phyloP scores from a whole-genome alignment of 1,284 basidiomycete genomes.

The Ceratobasidium sp. region DNA sequence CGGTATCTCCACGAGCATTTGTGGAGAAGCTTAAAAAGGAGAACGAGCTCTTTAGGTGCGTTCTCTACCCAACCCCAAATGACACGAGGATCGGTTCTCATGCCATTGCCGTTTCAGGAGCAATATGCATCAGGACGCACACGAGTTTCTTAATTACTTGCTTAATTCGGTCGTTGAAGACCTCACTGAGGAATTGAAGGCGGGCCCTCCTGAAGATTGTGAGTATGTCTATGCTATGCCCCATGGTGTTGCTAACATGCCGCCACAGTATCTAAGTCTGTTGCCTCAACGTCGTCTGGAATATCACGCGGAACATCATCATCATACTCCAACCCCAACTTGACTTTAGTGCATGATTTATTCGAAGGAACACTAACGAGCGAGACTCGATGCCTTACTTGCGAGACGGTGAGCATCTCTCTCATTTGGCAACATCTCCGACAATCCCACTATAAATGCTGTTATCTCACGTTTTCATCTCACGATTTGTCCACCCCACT shows the following conservation, averaged over 20 bases:
- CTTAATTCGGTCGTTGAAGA: constrained; percentile 95
- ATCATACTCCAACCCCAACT: constrained; percentile 54
- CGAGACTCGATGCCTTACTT: constrained; percentile 96
- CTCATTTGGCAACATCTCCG: constrained; percentile 1
- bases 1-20: constrained; percentile 88
- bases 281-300: constrained; percentile 47
- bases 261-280: constrained; percentile 48
- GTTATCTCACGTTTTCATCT: constrained; percentile 39
- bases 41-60: constrained; percentile 78
- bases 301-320: constrained; percentile 42
- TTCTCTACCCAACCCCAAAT: not conserved
- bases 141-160: constrained; percentile 96
- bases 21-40: constrained; percentile 91
- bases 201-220: constrained; percentile 34
- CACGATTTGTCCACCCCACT: not conserved
- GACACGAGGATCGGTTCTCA: constrained; percentile 1
- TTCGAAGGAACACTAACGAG: constrained; percentile 96
- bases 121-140: constrained; percentile 94
- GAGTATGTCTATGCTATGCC: not conserved
- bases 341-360: constrained; percentile 60
- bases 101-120: constrained; percentile 61
- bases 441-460: constrained; percentile 11
- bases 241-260: not conserved
- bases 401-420: constrained; percentile 82
- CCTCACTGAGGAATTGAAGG: constrained; percentile 73